Base-by-base conservation (phyloP, 2,329 filamentous ascomycete genomes). In the Trichophaea hybrida region DNA sequence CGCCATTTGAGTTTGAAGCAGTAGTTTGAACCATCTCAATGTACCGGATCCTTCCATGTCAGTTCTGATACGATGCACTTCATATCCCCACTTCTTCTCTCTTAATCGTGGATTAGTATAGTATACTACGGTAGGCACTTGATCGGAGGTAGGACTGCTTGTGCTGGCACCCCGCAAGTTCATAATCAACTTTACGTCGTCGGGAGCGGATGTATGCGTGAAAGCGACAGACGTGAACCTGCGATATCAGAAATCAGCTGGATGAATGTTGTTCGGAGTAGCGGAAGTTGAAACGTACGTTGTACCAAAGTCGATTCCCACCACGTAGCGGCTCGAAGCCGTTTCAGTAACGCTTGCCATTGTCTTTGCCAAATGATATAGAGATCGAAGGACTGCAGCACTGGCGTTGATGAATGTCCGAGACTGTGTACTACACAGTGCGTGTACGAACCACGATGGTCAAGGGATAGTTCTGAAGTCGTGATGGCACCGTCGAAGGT, bases 21-120 rank as follows among this genome's bases (percentile, higher is more conserved):
- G 43, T 2, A 57, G 55, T 32, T 57, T 57, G 55, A 57, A 57
- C 55, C 55, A 57, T 37, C 15, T 34, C 13, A 57, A 24, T 2
- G 55, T 38, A n/a, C n/a, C n/a, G n/a, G n/a, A n/a, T n/a, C n/a
- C n/a, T n/a, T 48, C 40, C 2, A 12, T 43, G 2, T 8, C 24
- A 4, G 7, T n/a, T n/a, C n/a, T 34, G 38, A 34, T 32, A 35
- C 2, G 10, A 2, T 17, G 10, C 2, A 17, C 34, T 32, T 57
- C 32, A 24, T 33, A 57, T 2, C 55, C 55, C 55, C 55, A 57
- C 3, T 12, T 2, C 13, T 33, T 38, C 13, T 8, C n/a, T 24
- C 32, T 13, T 15, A 43, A 33, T 4, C 4, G 2, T 7, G 31
- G 32, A 31, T 48, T 34, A 2, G 35, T 56, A 43, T 57, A 57